phyloP scores from a whole-genome alignment of 352 stramenopile genomes.

The Pythium coloratum region DNA sequence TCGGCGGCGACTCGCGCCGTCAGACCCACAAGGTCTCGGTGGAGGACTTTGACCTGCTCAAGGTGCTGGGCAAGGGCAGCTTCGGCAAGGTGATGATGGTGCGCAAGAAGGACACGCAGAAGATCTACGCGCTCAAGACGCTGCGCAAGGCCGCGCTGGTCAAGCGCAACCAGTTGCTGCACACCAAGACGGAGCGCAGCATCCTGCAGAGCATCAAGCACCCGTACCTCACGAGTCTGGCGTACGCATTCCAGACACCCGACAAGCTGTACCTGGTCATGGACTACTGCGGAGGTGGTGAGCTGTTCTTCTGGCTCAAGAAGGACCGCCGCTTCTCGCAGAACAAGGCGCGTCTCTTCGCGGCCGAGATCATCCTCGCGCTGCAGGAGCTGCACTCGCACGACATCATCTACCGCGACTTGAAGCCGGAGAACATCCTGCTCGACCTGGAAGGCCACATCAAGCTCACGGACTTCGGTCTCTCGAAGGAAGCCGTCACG shows the following conservation, averaged over 20 bases:
- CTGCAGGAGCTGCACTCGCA: conserved; percentile 92
- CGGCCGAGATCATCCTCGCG: conserved; percentile 93
- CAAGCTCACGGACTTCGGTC: conserved; percentile 93
- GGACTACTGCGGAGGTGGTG: conserved; percentile 93
- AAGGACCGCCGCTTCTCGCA: conserved; percentile 93
- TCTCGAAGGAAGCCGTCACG: conserved; percentile 92
- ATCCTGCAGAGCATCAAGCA: conserved; percentile 93
- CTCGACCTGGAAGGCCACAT: conserved; percentile 94
- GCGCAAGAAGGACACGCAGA: conserved; percentile 91
- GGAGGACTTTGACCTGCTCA: conserved; percentile 92
- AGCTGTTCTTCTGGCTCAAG: conserved; percentile 96
- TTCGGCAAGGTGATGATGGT: conserved; percentile 97
- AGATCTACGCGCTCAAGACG: conserved; percentile 96
- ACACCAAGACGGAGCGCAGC: conserved; percentile 94
- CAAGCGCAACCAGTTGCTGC: conserved; percentile 92
- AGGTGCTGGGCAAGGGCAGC: conserved; percentile 94
- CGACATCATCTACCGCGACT: conserved; percentile 96
- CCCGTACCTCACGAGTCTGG: conserved; percentile 88
- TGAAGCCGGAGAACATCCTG: conserved; percentile 97
- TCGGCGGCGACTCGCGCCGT: conserved; percentile 52
- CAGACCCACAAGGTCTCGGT: conserved; percentile 85
- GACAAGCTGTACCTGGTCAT: conserved; percentile 95
- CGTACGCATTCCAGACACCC: conserved; percentile 88
- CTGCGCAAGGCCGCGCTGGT: conserved; percentile 92
- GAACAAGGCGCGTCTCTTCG: conserved; percentile 90